phyloP scores from a whole-genome alignment of 108 stramenopile genomes.

The Licmophora abbreviata region DNA sequence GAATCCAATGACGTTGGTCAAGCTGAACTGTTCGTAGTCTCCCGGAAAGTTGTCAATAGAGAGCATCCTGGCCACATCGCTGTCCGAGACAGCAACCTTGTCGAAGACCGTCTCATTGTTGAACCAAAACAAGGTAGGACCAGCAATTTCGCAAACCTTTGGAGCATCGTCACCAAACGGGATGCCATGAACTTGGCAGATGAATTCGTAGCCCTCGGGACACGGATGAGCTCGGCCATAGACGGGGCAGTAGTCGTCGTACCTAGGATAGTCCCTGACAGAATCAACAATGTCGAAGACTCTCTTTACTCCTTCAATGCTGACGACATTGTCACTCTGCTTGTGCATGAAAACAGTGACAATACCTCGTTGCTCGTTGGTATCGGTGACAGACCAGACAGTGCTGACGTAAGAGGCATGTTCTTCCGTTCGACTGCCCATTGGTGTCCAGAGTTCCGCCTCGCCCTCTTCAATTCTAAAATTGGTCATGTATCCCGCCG shows the following conservation, averaged over 20 bases:
- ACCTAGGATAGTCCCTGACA: not conserved
- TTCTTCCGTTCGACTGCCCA: no score
- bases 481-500: slow-evolving; percentile 16
- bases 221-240: no score
- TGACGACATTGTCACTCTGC: slow-evolving; percentile 14
- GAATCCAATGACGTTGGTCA: slow-evolving; percentile 6
- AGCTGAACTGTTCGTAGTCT: slow-evolving; percentile 1
- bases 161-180: no score
- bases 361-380: no score
- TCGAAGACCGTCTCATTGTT: slow-evolving; percentile 8
- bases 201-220: no score
- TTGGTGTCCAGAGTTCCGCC: no score
- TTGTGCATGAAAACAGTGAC: slow-evolving; percentile 8
- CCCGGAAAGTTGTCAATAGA: slow-evolving; percentile 6
- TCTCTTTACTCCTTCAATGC: not conserved
- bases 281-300: slow-evolving; percentile 2
- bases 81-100: not conserved
- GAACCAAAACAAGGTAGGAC: slow-evolving; percentile 12
- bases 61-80: not conserved
- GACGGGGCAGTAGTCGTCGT: slow-evolving; percentile 1
- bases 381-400: no score
- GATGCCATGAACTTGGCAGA: no score
- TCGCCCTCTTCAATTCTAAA: no score
- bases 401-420: no score
- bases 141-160: slow-evolving; percentile 13